phyloP scores from a whole-genome alignment of 2,329 filamentous ascomycete genomes.

The Biscogniauxia marginata region DNA sequence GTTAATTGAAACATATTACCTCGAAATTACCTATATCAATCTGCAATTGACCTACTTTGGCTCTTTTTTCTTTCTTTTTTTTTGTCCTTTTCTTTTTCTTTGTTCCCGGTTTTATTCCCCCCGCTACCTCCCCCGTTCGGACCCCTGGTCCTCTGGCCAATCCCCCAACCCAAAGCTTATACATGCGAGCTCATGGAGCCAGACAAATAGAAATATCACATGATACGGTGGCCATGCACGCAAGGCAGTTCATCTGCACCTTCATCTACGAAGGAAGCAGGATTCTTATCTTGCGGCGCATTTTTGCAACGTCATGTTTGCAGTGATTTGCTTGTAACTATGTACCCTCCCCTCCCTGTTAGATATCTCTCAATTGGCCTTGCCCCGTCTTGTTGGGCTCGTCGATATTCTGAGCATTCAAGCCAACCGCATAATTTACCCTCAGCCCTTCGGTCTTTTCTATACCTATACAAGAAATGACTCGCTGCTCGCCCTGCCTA shows the following conservation, averaged over 20 bases:
- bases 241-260: conserved; percentile 14
- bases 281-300: conserved; percentile 19
- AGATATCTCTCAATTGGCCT: conserved; percentile 8
- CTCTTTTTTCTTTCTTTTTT: too few species aligned
- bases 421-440: conserved; percentile 9
- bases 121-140: too few species aligned
- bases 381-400: conserved; percentile 15
- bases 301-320: conserved; percentile 15
- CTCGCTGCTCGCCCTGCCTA: not conserved
- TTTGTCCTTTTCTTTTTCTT: too few species aligned
- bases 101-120: too few species aligned
- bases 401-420: conserved; percentile 8
- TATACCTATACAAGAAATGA: not conserved
- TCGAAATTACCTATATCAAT: too few species aligned
- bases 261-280: conserved; percentile 7
- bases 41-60: too few species aligned
- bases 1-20: not conserved
- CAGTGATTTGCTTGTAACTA: not conserved
- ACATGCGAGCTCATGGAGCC: not conserved
- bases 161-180: not conserved
- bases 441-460: not conserved
- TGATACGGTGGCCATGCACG: conserved; percentile 18
- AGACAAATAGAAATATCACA: conserved; percentile 9
- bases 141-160: too few species aligned
- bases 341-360: not conserved